phyloP scores from a whole-genome alignment of 352 stramenopile genomes.

The Globisporangium irregulare region DNA sequence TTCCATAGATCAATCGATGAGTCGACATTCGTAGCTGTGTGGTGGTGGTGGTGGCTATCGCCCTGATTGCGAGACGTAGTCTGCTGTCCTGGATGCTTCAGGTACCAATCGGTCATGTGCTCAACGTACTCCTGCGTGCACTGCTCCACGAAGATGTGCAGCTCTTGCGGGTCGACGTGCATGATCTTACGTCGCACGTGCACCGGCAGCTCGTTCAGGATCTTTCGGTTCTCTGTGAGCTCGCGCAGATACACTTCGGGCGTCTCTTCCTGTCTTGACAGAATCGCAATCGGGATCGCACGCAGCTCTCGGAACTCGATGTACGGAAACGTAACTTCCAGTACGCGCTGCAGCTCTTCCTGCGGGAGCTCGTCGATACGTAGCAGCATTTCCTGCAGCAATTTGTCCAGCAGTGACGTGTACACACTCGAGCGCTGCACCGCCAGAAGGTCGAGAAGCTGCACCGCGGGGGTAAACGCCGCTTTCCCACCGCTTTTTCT shows the following conservation, averaged over 20 bases:
- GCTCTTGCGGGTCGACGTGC: constrained; percentile 63
- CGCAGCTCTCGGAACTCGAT: constrained; percentile 87
- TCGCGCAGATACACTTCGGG: constrained; percentile 73
- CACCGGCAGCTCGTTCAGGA: constrained; percentile 73
- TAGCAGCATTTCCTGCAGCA: constrained; percentile 71
- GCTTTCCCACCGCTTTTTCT: constrained; percentile 2
- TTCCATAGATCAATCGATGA: constrained; percentile 50
- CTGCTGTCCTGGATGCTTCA: constrained; percentile 35
- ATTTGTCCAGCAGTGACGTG: constrained; percentile 60
- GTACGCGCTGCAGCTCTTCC: constrained; percentile 60
- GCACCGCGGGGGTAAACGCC: constrained; percentile 49
- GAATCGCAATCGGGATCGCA: constrained; percentile 78
- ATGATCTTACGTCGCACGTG: constrained; percentile 84
- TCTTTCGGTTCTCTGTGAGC: constrained; percentile 77
- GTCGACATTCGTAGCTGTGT: constrained; percentile 17
- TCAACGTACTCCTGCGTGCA: constrained; percentile 74
- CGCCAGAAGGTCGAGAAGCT: constrained; percentile 78
- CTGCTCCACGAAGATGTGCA: constrained; percentile 71
- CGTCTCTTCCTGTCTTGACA: constrained; percentile 77
- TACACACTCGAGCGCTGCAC: constrained; percentile 65
- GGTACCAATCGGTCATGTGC: constrained; percentile 66
- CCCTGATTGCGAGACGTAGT: constrained; percentile 15
- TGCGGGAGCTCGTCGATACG: constrained; percentile 70
- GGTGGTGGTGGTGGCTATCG: constrained; percentile 30
- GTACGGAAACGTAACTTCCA: constrained; percentile 85